These are phyloP conservation scores for Linnemannia hyalina DNA, from an alignment of 192 early-diverging fungal species.

Conservation along the genomic window DNA sequence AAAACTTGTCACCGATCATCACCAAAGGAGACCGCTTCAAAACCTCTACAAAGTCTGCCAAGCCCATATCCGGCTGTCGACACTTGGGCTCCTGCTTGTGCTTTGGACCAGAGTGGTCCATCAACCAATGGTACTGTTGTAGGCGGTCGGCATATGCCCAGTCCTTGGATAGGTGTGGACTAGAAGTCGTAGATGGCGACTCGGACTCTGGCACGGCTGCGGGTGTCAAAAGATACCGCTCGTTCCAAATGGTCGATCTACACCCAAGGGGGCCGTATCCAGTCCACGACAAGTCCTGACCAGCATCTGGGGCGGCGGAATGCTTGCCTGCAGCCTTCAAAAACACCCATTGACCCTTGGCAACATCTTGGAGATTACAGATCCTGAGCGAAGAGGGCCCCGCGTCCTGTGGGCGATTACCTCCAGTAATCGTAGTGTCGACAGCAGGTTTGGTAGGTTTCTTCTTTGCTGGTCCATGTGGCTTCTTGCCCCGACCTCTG, in stretches of 20 bases:
- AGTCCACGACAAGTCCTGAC: conserved; percentile 35
- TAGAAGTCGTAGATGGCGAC: neutral
- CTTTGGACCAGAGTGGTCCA: neutral
- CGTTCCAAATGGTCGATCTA: conserved; percentile 48
- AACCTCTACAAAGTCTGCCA: conserved; percentile 40
- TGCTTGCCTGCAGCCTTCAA: neutral
- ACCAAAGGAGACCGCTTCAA: conserved; percentile 44
- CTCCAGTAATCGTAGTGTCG: neutral
- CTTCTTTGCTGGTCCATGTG: neutral
- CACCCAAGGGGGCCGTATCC: conserved; percentile 44
- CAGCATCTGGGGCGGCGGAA: neutral
- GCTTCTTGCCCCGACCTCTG: conserved; percentile 32
- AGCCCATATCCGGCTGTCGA: conserved; percentile 31
- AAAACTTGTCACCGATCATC: conserved; percentile 51
- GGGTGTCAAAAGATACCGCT: conserved; percentile 49
- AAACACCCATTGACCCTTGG: conserved; percentile 28
- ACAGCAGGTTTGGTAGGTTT: neutral
- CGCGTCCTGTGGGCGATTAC: neutral
- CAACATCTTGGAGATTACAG: conserved; percentile 36
- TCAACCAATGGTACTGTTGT: conserved; percentile 18
- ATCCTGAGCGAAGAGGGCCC: neutral
- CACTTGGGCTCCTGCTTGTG: neutral
- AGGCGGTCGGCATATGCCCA: conserved; percentile 21
- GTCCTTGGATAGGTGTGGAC: neutral
- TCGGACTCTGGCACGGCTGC: neutral